These are phyloP conservation scores for Sporodiniella umbellata DNA, from an alignment of 371 early-diverging fungal species.

Conservation along the genomic window DNA sequence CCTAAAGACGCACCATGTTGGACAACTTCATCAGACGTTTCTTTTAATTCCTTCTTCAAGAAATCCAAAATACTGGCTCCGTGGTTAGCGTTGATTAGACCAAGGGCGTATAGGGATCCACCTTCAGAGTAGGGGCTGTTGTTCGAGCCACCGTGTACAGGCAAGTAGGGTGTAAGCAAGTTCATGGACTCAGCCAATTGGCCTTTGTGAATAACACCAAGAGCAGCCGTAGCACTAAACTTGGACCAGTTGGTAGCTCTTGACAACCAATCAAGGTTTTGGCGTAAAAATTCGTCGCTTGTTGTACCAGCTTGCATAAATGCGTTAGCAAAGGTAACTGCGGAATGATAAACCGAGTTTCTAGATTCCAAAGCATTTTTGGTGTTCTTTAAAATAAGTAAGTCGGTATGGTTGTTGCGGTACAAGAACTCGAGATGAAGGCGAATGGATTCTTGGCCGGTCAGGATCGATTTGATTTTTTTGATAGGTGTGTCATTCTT, in stretches of 20 bases:
- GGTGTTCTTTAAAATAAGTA: conserved; percentile 90
- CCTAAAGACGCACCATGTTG: conserved; percentile 99
- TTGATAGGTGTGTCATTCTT: conserved; percentile 27
- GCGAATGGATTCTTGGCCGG: conserved; percentile 85
- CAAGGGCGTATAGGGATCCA: conserved; percentile 97
- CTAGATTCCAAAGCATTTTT: conserved; percentile 89
- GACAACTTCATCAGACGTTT: conserved; percentile 84
- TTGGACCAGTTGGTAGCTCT: conserved; percentile 99
- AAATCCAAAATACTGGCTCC: conserved; percentile 80
- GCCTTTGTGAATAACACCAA: conserved; percentile 99
- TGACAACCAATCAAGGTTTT: conserved; percentile 97
- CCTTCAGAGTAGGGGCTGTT: conserved; percentile 93
- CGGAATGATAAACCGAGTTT: conserved; percentile 90
- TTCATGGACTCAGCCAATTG: conserved; percentile 85
- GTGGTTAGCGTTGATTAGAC: conserved; percentile 96
- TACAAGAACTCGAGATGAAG: conserved; percentile 92
- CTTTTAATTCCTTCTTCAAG: conserved; percentile 77
- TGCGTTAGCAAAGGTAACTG: conserved; percentile 97
- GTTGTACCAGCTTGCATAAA: conserved; percentile 99
- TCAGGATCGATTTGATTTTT: conserved; percentile 76
- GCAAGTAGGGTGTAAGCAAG: conserved; percentile 90
- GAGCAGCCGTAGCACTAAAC: conserved; percentile 97
- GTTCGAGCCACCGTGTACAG: conserved; percentile 79
- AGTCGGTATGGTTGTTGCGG: conserved; percentile 93
- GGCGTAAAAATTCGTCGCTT: conserved; percentile 96